Percentiles rank a stretch among this genome's conserved stretches.
Evolutionary conservation across 176 grass and related monocot genomes (phyloP).

Genomic region (Triticum aestivum): DNA sequence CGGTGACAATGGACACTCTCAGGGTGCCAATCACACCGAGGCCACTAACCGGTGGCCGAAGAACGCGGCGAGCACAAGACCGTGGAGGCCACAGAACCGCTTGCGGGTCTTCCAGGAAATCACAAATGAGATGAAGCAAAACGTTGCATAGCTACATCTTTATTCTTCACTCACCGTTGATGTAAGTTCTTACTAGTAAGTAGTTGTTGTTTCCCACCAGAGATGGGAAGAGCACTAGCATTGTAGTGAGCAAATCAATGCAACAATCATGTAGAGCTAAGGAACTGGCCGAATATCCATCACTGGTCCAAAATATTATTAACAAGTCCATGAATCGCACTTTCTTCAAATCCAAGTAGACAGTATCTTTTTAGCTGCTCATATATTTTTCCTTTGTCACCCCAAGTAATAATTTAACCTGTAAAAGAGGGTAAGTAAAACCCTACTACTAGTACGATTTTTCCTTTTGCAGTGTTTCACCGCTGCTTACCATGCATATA

Average conservation of each 20-base stretch:
- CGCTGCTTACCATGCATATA: conserved; percentile 13
- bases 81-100: conserved; percentile 20
- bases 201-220: background rate
- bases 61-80: conserved; percentile 5
- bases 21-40: conserved; percentile 18
- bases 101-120: conserved; percentile 62
- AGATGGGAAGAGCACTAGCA: background rate
- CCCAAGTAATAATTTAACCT: conserved; percentile 4
- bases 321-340: background rate
- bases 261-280: background rate
- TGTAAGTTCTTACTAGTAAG: conserved; percentile 20
- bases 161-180: background rate
- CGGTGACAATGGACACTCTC: conserved; percentile 6
- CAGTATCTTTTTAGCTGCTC: background rate
- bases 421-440: background rate
- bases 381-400: conserved; percentile 3
- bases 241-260: background rate
- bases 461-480: background rate
- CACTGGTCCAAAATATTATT: background rate
- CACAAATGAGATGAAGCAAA: conserved; percentile 40
- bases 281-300: background rate
- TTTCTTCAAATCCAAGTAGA: background rate
- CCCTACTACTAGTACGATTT: background rate
- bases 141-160: conserved; percentile 16
- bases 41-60: conserved; percentile 13